Evolutionary conservation across 768 basidiomycete species (phyloP), one percentile per base, ranked within the genome.

Genomic region (Mycena belliarum): DNA sequence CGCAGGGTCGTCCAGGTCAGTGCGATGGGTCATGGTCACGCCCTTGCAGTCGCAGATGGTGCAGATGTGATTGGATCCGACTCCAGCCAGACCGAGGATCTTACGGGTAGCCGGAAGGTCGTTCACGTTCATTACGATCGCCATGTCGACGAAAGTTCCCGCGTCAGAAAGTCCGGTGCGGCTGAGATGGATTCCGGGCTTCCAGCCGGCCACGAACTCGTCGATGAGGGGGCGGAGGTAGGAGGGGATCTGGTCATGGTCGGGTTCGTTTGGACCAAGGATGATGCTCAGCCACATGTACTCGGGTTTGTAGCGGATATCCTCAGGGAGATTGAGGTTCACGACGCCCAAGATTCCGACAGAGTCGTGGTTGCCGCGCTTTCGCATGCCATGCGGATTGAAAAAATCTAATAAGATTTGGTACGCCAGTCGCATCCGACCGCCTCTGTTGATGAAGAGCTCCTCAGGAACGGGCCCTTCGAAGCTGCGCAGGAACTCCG

Each of bases 81-180:
- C 33, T 6, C 12, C 25, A 12, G 67, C 66, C 10, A 69, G 14
- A 15, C 67, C 68, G 3, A 63, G 33, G 0, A 61, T 20, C 44
- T 72, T 68, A 14, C 64, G 53, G 3, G 60, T 60, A 20, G 69
- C 68, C 0, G 68, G 64, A 4, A 74, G 63, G 55, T 75, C 69
- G 21, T 73, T 63, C 8, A n/a, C n/a, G n/a, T n/a, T n/a, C n/a
- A n/a, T n/a, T n/a, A n/a, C n/a, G n/a, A n/a, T n/a, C n/a, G n/a
- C 69, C 55, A 48, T 4, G 0, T 35, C 37, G 18, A 49, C 49
- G 4, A 20, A 18, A 1, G 61, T 29, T 16, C 33, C 24, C 5
- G 47, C n/a, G 0, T 9, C 20, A 3, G 25, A 43, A 25, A 33
- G 11, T 6, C 62, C 65, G 16, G 62, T 65, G 29, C 21, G 37